Base-by-base conservation (phyloP, 1,284 basidiomycete genomes). In the Pulchroboletus neoregius region DNA sequence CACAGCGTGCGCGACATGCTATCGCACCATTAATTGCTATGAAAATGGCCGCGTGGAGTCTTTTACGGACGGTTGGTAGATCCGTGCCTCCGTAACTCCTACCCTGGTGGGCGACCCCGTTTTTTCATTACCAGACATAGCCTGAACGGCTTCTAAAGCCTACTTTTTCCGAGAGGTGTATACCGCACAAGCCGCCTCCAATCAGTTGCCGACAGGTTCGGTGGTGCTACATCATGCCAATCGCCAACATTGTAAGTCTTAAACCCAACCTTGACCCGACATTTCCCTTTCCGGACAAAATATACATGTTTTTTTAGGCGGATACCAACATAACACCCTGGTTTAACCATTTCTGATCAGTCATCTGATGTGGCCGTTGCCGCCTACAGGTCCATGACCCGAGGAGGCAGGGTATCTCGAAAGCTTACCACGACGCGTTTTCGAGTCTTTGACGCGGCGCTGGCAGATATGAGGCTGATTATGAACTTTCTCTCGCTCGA, bases 211-310 rank as follows among this genome's bases (percentile, higher is more conserved):
- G 58, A 51, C 16, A 28, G 2, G 18, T 5, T 33, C 54, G 46
- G 56, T 39, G 52, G 43, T 37, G 20, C 23, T 16, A 10, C 8
- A 4, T 7, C 30, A 7, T 46, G 39, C 41, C 60, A 61, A 48
- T 32, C 43, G 9, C 24, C 24, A 40, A 8, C 22, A 33, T 5
- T 12, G 38, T 28, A 20, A 22, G 30, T 39, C 12, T 26, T 37
- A 6, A 28, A 48, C 35, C 24, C 35, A 58, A 39, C 40, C 35
- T 20, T 23, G 11, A 35, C 18, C 20, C 4, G n/a, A 9, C 8
- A 8, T 13, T 46, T 50, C 9, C 41, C 31, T 41, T 48, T 56
- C 24, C 3, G 4, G 31, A 36, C n/a, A 8, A 28, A 40, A 34
- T 8, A 31, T 18, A 9, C 28, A 7, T 27, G 10, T 24, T 43